Base-by-base conservation (phyloP, 352 stramenopile species). In the Phytopythium oedochilum region DNA sequence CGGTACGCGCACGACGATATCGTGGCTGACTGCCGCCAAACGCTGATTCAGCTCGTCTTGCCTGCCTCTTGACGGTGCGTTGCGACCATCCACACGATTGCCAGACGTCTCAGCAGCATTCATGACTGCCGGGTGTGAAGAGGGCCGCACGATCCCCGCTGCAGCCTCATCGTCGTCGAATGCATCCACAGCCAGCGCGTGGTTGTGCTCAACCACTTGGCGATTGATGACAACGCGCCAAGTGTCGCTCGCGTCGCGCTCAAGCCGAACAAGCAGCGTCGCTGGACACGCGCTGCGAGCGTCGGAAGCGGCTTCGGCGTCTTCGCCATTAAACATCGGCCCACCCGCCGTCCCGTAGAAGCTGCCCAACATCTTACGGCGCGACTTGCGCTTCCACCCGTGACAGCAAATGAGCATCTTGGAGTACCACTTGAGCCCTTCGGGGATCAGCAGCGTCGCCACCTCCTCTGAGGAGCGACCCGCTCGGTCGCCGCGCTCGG, bases 371-470 rank as follows among this genome's bases (percentile, higher is more conserved):
- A 49, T 56, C 51, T 86, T 85, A 45, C 66, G 76, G 6, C 78
- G 68, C 11, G 66, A 73, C 66, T 83, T 79, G 25, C 81, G 77
- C 49, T 87, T 87, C 81, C 81, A 89, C 0, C 81, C 81, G 47
- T 86, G 77, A 8, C 74, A 85, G 53, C 81, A 92, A 43, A 89
- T 89, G 20, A 89, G 52, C 59, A 92, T 57, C 61, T 92, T 92
- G 1, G 78, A 89, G 40, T 83, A 88, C 81, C 81, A 92, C 32
- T 84, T 86, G 43, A 72, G 69, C 14, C 66, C 42, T 22, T 83
- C 59, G 0, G 81, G 81, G 12, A 89, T 74, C 47, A 88, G 22
- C 18, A 76, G 69, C 2, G 55, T 61, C 0, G 43, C 56, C 4
- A 68, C 55, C 0, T 73, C 68, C 5, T 60, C 42, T 0, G 43